A percentile compares a stretch with the other conserved stretches of the same genome.
phyloP scores from a whole-genome alignment of 2,329 filamentous ascomycete species.

The Coniochaeta ligniaria region DNA sequence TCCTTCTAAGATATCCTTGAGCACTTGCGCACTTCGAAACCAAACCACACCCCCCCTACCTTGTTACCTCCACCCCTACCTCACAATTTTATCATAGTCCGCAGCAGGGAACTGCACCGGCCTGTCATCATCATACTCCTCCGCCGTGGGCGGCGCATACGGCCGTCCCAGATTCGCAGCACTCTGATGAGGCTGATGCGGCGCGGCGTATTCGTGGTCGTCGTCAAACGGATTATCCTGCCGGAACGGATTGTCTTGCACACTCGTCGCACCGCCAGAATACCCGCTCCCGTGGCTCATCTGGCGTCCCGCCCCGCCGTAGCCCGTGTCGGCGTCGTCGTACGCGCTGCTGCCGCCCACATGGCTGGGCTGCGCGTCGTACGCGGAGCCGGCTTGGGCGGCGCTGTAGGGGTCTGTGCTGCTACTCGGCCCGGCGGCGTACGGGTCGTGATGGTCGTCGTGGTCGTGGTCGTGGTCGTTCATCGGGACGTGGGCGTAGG shows the following conservation, averaged over 20 bases:
- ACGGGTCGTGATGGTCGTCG: constrained; percentile 11
- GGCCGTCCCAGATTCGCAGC: constrained; percentile 18
- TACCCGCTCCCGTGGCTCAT: constrained; percentile 13
- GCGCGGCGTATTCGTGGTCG: constrained; percentile 39
- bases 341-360: constrained; percentile 5
- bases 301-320: constrained; percentile 24
- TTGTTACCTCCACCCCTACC: not conserved
- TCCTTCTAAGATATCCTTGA: not conserved
- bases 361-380: not conserved
- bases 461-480: constrained; percentile 44
- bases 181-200: constrained; percentile 26
- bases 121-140: constrained; percentile 36
- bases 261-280: not conserved
- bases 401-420: not conserved
- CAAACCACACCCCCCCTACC: not conserved
- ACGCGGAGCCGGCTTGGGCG: not conserved
- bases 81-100: constrained; percentile 45
- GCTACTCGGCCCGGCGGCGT: constrained; percentile 4
- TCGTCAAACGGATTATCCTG: constrained; percentile 37
- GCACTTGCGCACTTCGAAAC: not conserved
- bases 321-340: constrained; percentile 19
- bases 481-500: constrained; percentile 54
- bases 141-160: constrained; percentile 32
- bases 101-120: constrained; percentile 49
- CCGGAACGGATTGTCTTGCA: constrained; percentile 18